These are phyloP conservation scores for Curvularia hawaiiensis DNA, from an alignment of 2,329 filamentous ascomycete species.

Conservation along the genomic window DNA sequence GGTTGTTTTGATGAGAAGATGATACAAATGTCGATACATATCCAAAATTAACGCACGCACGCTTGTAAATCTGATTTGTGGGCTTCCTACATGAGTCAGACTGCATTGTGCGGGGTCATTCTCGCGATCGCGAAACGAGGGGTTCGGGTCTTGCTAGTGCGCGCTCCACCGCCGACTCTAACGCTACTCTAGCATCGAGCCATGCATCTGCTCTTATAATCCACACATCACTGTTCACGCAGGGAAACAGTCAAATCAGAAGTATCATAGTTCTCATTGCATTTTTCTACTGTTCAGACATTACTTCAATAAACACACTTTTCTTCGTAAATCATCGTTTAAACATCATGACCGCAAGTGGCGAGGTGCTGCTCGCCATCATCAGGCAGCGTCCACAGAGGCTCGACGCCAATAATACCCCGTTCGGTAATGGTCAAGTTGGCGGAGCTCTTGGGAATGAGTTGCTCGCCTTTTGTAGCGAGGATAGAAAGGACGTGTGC, in stretches of 20 bases:
- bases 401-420: slow-evolving; percentile 35
- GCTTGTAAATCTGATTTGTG: no score
- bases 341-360: slow-evolving; percentile 42
- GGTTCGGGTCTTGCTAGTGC: not conserved
- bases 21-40: no score
- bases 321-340: not conserved
- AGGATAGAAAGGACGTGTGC: slow-evolving; percentile 45
- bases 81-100: not conserved
- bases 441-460: slow-evolving; percentile 44
- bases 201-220: no score
- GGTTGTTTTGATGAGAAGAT: not conserved
- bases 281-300: not conserved
- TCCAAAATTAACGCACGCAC: no score
- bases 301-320: not conserved
- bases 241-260: not conserved
- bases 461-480: slow-evolving; percentile 36
- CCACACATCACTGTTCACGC: not conserved
- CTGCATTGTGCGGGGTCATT: not conserved
- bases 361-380: slow-evolving; percentile 38
- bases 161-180: not conserved
- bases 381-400: slow-evolving; percentile 37
- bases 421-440: slow-evolving; percentile 38
- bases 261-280: not conserved
- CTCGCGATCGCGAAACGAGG: not conserved
- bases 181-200: no score